Percentiles rank a stretch among this genome's conserved stretches.
Conservation (phyloP, 192 early-diverging fungal species). For the Podochytrium sp. region DNA sequence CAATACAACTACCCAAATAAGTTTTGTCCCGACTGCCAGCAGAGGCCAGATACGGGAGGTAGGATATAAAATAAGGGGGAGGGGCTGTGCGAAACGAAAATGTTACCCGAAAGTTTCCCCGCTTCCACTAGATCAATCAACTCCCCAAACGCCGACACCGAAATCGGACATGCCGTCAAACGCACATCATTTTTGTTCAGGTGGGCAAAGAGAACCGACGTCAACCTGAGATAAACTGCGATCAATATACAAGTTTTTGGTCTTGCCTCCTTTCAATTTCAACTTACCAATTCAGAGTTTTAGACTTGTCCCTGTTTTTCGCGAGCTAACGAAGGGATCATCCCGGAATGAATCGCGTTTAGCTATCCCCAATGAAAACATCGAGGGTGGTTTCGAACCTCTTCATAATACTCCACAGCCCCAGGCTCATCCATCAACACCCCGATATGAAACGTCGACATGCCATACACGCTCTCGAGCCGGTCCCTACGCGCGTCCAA, state of each 20-base stretch:
- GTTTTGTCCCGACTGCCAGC: no score
- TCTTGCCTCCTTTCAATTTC: background rate
- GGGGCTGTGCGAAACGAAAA: background rate
- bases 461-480: slow-evolving; percentile 60
- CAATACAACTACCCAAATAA: no score
- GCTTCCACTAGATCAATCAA: slow-evolving; percentile 66
- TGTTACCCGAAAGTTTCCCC: slow-evolving; percentile 55
- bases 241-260: background rate
- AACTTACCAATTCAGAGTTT: slow-evolving; percentile 37
- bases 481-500: slow-evolving; percentile 67
- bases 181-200: slow-evolving; percentile 46
- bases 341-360: no score
- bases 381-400: slow-evolving; percentile 38
- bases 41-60: no score
- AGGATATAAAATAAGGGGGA: background rate
- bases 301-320: slow-evolving; percentile 35
- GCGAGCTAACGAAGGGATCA: slow-evolving; percentile 40
- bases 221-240: slow-evolving; percentile 49
- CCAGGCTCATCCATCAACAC: slow-evolving; percentile 75
- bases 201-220: slow-evolving; percentile 63
- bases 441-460: slow-evolving; percentile 61
- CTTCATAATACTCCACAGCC: slow-evolving; percentile 77
- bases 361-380: slow-evolving; percentile 47
- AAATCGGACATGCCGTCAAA: slow-evolving; percentile 57
- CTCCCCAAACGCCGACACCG: slow-evolving; percentile 56